Evolutionary conservation across 768 basidiomycete genomes (phyloP), one percentile per base, ranked within the genome.

Genomic region (Agrocybe chaxingu): DNA sequence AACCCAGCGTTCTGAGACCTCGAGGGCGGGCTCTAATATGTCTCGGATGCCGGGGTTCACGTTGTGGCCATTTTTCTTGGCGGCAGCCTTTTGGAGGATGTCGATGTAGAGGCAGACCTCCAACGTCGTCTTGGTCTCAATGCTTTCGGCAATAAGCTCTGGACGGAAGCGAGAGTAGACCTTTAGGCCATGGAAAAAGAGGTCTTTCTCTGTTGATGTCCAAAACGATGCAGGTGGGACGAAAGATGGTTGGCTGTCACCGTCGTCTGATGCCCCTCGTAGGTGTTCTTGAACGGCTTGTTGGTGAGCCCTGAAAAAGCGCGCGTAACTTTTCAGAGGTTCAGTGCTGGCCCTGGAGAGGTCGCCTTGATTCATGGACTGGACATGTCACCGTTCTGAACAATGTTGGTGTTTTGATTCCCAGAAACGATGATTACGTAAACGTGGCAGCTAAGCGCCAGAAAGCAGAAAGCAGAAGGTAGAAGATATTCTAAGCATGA

Each of bases 31-130:
- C 13, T 75, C 72, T 11, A 73, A 47, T 3, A 52, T 16, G 4
- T 49, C 36, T 30, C 55, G 45, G 19, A 51, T n/a, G 24, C 40
- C 11, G 13, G 34, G n/a, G 18, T 12, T 30, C 11, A 42, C 44
- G 2, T 18, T 3, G 1, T 40, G 37, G 13, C 36, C 18, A 37
- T 19, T 19, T 36, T 50, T 42, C 43, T 42, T 32, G 11, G 44
- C 42, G 40, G 52, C 51, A 35, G 70, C 75, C 1, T 64, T 55
- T 16, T 78, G 75, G 34, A 92, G 70, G 12, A 71, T 55, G 32
- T 81, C 73, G 53, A 93, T 66, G 59, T 90, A 92, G 24, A 75
- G 66, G 52, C 79, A 81, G 13, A 93, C 85, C 51, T 93, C 88
- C 44, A 78, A 66, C 7, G 78, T 71, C 10, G 73, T 79, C 68